Evolutionary conservation across 352 stramenopile species (phyloP).

Genomic region (Sclerospora graminicola): DNA sequence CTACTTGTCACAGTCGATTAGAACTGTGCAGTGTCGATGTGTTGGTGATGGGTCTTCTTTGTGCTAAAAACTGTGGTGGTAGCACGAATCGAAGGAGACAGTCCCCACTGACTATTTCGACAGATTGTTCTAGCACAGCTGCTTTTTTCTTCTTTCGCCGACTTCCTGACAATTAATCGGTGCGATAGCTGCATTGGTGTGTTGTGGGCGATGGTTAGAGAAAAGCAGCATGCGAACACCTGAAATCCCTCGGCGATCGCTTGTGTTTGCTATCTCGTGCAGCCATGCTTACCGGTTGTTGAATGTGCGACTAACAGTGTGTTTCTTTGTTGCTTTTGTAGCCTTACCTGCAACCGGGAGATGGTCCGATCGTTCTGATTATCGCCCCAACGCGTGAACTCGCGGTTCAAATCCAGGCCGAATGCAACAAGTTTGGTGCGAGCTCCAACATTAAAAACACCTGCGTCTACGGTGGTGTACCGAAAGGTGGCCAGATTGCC

Average conservation of each 20-base stretch:
- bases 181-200: slow-evolving; percentile 33
- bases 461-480: slow-evolving; percentile 97
- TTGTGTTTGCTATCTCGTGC: slow-evolving; percentile 33
- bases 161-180: slow-evolving; percentile 19
- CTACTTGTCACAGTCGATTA: slow-evolving; percentile 8
- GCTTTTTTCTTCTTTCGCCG: slow-evolving; percentile 23
- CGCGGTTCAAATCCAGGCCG: slow-evolving; percentile 97
- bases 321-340: slow-evolving; percentile 17
- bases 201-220: slow-evolving; percentile 29
- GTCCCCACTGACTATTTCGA: slow-evolving; percentile 3
- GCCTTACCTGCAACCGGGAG: slow-evolving; percentile 90
- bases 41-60: slow-evolving; percentile 9
- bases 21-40: slow-evolving; percentile 15
- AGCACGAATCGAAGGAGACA: background rate
- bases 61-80: background rate
- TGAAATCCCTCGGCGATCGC: slow-evolving; percentile 31
- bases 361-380: slow-evolving; percentile 98
- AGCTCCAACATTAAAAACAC: slow-evolving; percentile 99
- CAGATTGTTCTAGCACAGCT: slow-evolving; percentile 11
- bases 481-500: slow-evolving; percentile 88
- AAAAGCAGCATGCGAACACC: slow-evolving; percentile 37
- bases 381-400: slow-evolving; percentile 98
- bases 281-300: slow-evolving; percentile 4
- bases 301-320: too few relatives aligned
- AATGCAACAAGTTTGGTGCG: slow-evolving; percentile 97